Evolutionary conservation across 768 basidiomycete species (phyloP).

Genomic region (Rhodocollybia butyracea): DNA sequence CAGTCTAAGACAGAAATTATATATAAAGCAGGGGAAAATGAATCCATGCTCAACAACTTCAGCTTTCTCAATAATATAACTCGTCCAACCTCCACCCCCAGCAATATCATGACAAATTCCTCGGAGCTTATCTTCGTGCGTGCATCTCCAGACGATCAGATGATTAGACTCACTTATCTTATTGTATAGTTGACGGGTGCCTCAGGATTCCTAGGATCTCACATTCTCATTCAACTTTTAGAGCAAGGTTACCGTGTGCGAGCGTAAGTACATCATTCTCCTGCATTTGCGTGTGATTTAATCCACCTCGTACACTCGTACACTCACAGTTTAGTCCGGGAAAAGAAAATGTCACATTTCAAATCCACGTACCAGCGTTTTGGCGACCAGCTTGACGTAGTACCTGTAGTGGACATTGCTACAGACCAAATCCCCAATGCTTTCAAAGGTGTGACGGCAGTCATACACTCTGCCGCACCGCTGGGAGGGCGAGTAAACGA

Average conservation of each 20-base stretch:
- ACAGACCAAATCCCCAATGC: slow-evolving; percentile 38
- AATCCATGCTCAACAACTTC: too few species aligned
- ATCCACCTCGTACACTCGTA: too few species aligned
- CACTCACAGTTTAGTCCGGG: not conserved
- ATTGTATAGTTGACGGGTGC: slow-evolving; percentile 1
- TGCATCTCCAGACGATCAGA: not conserved
- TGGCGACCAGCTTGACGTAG: slow-evolving; percentile 18
- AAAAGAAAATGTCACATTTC: not conserved
- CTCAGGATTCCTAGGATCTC: slow-evolving; percentile 7
- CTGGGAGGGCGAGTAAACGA: slow-evolving; percentile 7
- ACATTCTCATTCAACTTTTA: slow-evolving; percentile 4
- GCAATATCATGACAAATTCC: too few species aligned
- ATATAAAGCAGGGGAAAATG: too few species aligned
- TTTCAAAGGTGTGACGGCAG: slow-evolving; percentile 41
- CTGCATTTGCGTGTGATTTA: not conserved
- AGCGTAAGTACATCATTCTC: not conserved
- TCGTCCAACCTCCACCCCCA: too few species aligned
- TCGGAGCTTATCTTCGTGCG: not conserved
- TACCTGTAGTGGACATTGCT: slow-evolving; percentile 17
- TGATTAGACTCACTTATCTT: not conserved
- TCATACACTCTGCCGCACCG: slow-evolving; percentile 37
- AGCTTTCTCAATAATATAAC: too few species aligned
- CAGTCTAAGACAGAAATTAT: too few species aligned
- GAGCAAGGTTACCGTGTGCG: not conserved
- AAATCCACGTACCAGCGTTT: not conserved